Evolutionary conservation across 2,329 filamentous ascomycete species (phyloP), one percentile per base, ranked within the genome.

Genomic region (Diplodia sapinea): DNA sequence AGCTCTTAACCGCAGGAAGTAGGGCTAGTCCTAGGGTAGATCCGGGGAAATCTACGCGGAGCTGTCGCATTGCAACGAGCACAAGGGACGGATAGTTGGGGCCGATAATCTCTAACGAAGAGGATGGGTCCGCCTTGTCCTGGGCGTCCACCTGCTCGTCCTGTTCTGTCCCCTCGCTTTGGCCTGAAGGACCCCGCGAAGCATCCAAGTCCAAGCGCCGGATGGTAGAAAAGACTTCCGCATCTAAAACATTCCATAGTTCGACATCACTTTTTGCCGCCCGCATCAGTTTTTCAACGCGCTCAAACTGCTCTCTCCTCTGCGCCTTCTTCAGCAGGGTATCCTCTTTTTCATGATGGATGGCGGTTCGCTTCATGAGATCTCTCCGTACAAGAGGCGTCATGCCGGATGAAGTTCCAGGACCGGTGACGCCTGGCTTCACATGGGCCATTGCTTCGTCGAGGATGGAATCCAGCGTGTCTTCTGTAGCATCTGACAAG

Each of bases 181-280:
- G 64, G 15, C 20, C 17, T 4, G 17, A 11, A 13, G 15, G n/a
- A 15, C 3, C 2, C 6, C 26, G 29, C 12, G 55, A 47, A 33
- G 36, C 75, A 65, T 80, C 74, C 13, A 91, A 80, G 12, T 87
- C 85, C 23, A 92, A 78, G 68, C 80, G 84, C 3, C 78, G 74
- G 0, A 89, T 84, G 70, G 89, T 78, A 1, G 83, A 81, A 71
- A 93, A 91, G 13, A 93, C 88, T 62, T 92, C 85, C 4, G 80
- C 75, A 69, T 92, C 87, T 74, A 94, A 81, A 3, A 90, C 77
- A 7, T 86, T 76, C 90, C 91, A 93, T 11, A 93, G 80, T 62
- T 87, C 86, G 23, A 83, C 78, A 71, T 94, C 91, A 0, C 86
- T 86, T 68, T 80, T 71, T 20, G 88, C 88, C 1, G 72, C 75